A percentile compares a stretch with the other conserved stretches of the same genome.
Evolutionary conservation across 768 basidiomycete genomes (phyloP).

Genomic region (Lentinula lateritia): DNA sequence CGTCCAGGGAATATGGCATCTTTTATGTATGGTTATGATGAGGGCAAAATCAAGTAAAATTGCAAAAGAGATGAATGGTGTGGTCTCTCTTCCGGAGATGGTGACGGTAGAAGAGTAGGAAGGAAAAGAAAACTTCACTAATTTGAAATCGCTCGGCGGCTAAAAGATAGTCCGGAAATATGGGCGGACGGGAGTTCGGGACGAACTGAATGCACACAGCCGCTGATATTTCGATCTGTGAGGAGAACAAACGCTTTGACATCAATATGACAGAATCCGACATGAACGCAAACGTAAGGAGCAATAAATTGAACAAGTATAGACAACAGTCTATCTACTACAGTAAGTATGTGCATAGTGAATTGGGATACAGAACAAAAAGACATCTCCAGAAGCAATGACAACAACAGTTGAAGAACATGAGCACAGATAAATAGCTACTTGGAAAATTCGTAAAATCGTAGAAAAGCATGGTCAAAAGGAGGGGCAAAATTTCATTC

Average conservation of each 20-base stretch:
- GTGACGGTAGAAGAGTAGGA: background rate
- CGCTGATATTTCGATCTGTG: background rate
- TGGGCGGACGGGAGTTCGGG: background rate
- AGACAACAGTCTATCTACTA: background rate
- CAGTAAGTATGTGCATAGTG: background rate
- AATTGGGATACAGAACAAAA: background rate
- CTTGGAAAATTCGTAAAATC: background rate
- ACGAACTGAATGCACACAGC: background rate
- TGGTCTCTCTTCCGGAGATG: background rate
- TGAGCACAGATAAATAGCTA: background rate
- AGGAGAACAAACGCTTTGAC: background rate
- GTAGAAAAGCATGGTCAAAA: background rate
- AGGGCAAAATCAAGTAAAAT: background rate
- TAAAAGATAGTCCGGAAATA: background rate
- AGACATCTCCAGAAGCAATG: background rate
- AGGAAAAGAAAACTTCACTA: background rate
- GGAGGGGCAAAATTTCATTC: conserved; percentile 10
- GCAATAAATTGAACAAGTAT: background rate
- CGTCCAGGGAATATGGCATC: conserved; percentile 60
- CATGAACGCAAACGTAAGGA: background rate
- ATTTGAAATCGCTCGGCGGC: background rate
- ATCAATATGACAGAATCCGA: background rate
- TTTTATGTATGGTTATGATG: conserved; percentile 23
- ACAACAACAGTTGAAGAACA: background rate
- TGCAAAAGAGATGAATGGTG: background rate